Evolutionary conservation across 176 grass and related monocot species (phyloP).

Genomic region (Melocanna baccifera): DNA sequence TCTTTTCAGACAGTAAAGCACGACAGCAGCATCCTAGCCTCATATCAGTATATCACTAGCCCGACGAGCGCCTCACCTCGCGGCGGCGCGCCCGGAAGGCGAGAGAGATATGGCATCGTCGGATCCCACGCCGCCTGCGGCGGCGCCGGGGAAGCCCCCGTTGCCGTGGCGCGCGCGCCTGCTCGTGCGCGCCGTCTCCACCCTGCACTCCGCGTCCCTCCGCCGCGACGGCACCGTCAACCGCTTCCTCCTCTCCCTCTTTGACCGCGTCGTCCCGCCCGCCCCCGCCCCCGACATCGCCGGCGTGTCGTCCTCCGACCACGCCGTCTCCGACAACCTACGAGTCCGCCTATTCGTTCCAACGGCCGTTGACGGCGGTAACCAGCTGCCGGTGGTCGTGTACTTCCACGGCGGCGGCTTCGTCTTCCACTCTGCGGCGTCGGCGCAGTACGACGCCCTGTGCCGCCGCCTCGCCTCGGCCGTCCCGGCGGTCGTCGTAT

Average conservation of each 20-base stretch:
- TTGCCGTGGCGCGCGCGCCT: constrained; percentile 39
- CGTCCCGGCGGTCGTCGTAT: constrained; percentile 31
- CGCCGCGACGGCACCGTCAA: constrained; percentile 54
- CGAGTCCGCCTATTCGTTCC: constrained; percentile 24
- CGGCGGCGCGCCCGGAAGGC: neutral
- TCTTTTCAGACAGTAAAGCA: no score
- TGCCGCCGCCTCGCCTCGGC: constrained; percentile 35
- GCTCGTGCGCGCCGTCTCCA: neutral
- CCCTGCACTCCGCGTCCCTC: constrained; percentile 26
- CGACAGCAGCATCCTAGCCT: no score
- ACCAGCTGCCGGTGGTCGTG: constrained; percentile 22
- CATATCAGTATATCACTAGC: no score
- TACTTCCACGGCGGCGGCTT: constrained; percentile 65
- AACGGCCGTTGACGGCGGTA: neutral
- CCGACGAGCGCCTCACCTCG: neutral
- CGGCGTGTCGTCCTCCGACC: constrained; percentile 51
- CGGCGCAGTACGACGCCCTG: constrained; percentile 27
- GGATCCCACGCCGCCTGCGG: neutral
- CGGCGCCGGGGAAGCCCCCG: neutral
- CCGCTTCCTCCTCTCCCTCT: constrained; percentile 45
- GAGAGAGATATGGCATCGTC: neutral
- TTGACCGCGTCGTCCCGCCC: constrained; percentile 16
- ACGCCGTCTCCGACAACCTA: constrained; percentile 26
- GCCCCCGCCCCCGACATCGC: neutral
- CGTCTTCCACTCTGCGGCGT: constrained; percentile 34